A percentile compares a stretch with the other conserved stretches of the same genome.
Evolutionary conservation across 805 yeast species (phyloP).

Genomic region (Myxozyma sirexii): DNA sequence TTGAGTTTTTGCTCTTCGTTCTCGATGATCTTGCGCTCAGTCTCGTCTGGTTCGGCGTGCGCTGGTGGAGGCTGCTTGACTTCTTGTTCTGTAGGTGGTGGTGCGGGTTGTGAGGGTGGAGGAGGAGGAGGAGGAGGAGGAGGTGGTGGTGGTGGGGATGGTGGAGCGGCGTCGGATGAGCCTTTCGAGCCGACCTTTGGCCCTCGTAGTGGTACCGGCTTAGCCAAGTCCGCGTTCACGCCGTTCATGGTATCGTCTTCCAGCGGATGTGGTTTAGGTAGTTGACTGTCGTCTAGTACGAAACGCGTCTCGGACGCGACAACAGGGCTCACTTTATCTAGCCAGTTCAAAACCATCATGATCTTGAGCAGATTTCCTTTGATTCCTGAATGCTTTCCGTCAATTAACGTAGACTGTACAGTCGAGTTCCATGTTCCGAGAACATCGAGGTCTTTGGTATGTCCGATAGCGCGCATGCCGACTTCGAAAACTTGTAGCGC

Average conservation of each 20-base stretch:
- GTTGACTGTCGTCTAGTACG: conserved; percentile 5
- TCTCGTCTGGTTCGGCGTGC: conserved; percentile 4
- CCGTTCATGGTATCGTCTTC: conserved; percentile 7
- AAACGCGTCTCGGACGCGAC: not conserved
- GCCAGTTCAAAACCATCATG: conserved; percentile 34
- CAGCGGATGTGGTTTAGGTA: conserved; percentile 2
- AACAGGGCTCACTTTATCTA: conserved; percentile 24
- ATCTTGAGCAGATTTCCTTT: conserved; percentile 29
- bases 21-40: not conserved
- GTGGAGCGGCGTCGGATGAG: not conserved
- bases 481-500: conserved; percentile 27
- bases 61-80: not conserved
- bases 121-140: not conserved
- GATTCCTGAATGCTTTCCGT: conserved; percentile 33
- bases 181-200: no score
- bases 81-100: not conserved
- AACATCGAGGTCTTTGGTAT: conserved; percentile 22
- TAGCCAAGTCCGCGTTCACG: not conserved
- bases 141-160: no score
- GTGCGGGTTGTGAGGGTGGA: not conserved
- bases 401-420: conserved; percentile 25
- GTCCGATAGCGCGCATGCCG: conserved; percentile 21
- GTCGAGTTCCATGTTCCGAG: conserved; percentile 33
- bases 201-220: not conserved
- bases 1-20: conserved; percentile 10